phyloP scores from a whole-genome alignment of 2,329 filamentous ascomycete species.

The Fusarium avenaceum region DNA sequence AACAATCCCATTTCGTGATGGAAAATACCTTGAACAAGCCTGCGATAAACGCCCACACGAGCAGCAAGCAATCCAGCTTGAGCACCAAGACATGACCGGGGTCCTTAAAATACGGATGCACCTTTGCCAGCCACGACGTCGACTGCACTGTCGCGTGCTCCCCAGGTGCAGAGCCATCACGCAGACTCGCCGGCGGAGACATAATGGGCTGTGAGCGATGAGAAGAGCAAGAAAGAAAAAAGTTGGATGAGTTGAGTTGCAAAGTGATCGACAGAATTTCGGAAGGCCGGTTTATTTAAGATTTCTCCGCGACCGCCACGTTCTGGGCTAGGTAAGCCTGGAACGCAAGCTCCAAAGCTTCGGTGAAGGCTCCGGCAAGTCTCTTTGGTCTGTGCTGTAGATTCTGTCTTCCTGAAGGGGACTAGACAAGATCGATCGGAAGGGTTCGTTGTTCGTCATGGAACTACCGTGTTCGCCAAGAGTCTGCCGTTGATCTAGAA shows the following conservation, averaged over 20 bases:
- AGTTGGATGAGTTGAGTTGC: background rate
- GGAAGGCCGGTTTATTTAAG: slow-evolving; percentile 1
- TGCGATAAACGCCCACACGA: slow-evolving; percentile 47
- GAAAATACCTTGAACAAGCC: slow-evolving; percentile 27
- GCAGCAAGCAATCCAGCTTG: slow-evolving; percentile 49
- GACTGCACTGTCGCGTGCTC: slow-evolving; percentile 13
- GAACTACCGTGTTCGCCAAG: background rate
- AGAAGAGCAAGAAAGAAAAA: background rate
- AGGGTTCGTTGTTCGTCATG: background rate
- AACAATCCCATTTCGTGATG: rapidly evolving
- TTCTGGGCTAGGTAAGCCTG: background rate
- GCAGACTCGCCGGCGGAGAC: slow-evolving; percentile 30
- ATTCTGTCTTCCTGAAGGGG: background rate
- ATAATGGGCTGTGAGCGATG: slow-evolving; percentile 2
- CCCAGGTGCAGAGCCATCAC: background rate
- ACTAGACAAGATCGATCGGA: background rate
- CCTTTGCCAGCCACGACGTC: slow-evolving; percentile 49
- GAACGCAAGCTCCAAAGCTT: slow-evolving; percentile 5
- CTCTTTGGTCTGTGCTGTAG: background rate
- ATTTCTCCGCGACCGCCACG: background rate
- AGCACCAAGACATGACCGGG: slow-evolving; percentile 48
- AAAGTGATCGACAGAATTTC: slow-evolving; percentile 8
- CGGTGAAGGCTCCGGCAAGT: background rate
- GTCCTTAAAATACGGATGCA: slow-evolving; percentile 51
- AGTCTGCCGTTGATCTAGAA: background rate